Evolutionary conservation across 2,329 filamentous ascomycete genomes (phyloP).

Genomic region (Arthrobotrys iridis): DNA sequence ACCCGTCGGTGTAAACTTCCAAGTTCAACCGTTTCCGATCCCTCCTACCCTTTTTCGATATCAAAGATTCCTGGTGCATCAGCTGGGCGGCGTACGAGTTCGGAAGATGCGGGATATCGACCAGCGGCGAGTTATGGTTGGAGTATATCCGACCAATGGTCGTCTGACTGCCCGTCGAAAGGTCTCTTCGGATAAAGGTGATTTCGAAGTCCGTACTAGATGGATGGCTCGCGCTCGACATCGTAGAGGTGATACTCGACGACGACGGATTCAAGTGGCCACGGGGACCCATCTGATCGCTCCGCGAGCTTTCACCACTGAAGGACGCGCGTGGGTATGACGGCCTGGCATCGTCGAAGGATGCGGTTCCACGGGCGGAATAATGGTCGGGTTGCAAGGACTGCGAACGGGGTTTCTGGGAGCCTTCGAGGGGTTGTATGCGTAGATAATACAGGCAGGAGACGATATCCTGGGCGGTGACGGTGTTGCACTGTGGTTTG

Average conservation of each 20-base stretch:
- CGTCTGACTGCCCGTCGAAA: slow-evolving; percentile 13
- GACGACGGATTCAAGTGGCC: slow-evolving; percentile 3
- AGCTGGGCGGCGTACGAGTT: slow-evolving; percentile 47
- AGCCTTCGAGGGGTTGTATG: slow-evolving; percentile 67
- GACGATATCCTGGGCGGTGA: slow-evolving; percentile 85
- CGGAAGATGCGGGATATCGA: slow-evolving; percentile 17
- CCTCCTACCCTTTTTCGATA: slow-evolving; percentile 34
- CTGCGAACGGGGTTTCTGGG: slow-evolving; percentile 33
- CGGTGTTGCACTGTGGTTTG: slow-evolving; percentile 87
- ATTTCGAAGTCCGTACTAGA: slow-evolving; percentile 41
- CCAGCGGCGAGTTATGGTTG: slow-evolving; percentile 30
- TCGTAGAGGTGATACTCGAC: background rate
- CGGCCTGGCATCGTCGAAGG: slow-evolving; percentile 29
- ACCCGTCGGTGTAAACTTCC: slow-evolving; percentile 45
- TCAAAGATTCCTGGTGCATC: slow-evolving; percentile 40
- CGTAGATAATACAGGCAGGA: slow-evolving; percentile 93
- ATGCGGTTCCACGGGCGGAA: background rate
- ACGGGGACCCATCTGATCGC: slow-evolving; percentile 28
- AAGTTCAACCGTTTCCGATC: slow-evolving; percentile 44
- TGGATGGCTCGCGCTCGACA: background rate
- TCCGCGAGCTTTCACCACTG: slow-evolving; percentile 35
- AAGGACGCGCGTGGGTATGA: slow-evolving; percentile 31
- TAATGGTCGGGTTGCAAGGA: slow-evolving; percentile 30
- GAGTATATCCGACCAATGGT: slow-evolving; percentile 47
- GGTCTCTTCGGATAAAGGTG: slow-evolving; percentile 45